Conservation (phyloP, 208 protist genomes). For the Wallacemonas collosoma region DNA sequence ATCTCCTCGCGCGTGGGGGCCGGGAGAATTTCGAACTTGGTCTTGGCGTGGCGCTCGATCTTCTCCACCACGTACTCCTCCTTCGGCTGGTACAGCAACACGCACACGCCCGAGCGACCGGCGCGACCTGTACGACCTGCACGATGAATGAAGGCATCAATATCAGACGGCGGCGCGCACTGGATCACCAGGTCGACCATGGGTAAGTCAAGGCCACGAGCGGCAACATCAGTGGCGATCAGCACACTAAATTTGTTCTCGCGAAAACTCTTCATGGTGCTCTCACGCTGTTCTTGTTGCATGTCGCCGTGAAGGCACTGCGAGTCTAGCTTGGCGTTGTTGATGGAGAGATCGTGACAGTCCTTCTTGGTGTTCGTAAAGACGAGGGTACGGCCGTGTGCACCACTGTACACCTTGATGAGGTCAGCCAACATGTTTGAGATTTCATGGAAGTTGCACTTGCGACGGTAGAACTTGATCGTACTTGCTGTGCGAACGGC, state of each 20-base stretch:
- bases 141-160: conserved; percentile 97
- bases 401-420: conserved; percentile 89
- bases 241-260: conserved; percentile 93
- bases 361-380: conserved; percentile 95
- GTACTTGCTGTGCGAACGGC: conserved; percentile 94
- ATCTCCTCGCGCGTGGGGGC: conserved; percentile 89
- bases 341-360: conserved; percentile 90
- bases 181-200: conserved; percentile 93
- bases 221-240: conserved; percentile 94
- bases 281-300: conserved; percentile 92
- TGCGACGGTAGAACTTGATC: conserved; percentile 86
- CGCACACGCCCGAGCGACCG: conserved; percentile 87
- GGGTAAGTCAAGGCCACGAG: conserved; percentile 84
- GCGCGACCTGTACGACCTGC: conserved; percentile 96
- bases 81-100: conserved; percentile 83
- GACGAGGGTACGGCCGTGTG: conserved; percentile 84
- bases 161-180: conserved; percentile 79
- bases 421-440: conserved; percentile 92
- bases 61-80: conserved; percentile 89
- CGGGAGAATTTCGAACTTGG: conserved; percentile 88
- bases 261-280: conserved; percentile 94
- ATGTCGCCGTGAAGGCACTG: conserved; percentile 97
- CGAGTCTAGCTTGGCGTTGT: conserved; percentile 90
- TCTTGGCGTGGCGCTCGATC: conserved; percentile 91
- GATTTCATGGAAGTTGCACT: conserved; percentile 91